phyloP scores from a whole-genome alignment of 768 basidiomycete species.

The Terana coerulea region DNA sequence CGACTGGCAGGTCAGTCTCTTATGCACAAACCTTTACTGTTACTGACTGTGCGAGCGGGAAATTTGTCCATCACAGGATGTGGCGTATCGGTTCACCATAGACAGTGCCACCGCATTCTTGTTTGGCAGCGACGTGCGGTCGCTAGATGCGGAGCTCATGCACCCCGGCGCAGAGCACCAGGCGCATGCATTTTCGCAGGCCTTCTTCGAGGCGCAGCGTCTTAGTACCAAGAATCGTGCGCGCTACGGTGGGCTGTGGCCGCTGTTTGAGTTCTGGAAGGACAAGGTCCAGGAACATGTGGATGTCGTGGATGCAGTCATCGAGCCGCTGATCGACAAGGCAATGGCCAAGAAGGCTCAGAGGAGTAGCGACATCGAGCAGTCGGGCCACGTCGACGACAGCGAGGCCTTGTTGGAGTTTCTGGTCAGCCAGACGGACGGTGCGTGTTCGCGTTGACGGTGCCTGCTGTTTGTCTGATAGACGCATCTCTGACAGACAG shows the following conservation, averaged over 20 bases:
- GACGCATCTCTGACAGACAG: not conserved
- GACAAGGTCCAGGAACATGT: slow-evolving; percentile 35
- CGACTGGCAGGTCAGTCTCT: slow-evolving; percentile 34
- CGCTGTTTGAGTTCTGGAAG: slow-evolving; percentile 40
- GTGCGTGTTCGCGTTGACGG: slow-evolving; percentile 20
- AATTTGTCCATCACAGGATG: slow-evolving; percentile 24
- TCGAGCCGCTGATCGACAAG: slow-evolving; percentile 45
- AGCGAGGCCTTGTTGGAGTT: slow-evolving; percentile 36
- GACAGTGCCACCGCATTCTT: slow-evolving; percentile 58
- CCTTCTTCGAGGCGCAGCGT: slow-evolving; percentile 38
- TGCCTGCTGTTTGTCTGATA: not conserved
- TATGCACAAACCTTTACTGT: slow-evolving; percentile 3
- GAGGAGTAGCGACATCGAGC: not conserved
- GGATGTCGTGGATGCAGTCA: slow-evolving; percentile 40
- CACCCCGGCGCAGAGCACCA: slow-evolving; percentile 27
- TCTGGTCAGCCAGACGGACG: slow-evolving; percentile 35
- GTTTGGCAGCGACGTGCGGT: slow-evolving; percentile 40
- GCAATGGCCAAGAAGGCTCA: slow-evolving; percentile 13
- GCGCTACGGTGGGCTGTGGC: slow-evolving; percentile 41
- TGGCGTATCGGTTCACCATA: slow-evolving; percentile 43
- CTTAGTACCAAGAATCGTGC: slow-evolving; percentile 24
- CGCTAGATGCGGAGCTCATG: slow-evolving; percentile 35
- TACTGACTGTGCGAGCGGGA: not conserved
- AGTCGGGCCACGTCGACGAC: slow-evolving; percentile 20
- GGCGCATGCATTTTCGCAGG: slow-evolving; percentile 33